phyloP scores from a whole-genome alignment of 176 grass and related monocot species.

The Oryza meridionalis region DNA sequence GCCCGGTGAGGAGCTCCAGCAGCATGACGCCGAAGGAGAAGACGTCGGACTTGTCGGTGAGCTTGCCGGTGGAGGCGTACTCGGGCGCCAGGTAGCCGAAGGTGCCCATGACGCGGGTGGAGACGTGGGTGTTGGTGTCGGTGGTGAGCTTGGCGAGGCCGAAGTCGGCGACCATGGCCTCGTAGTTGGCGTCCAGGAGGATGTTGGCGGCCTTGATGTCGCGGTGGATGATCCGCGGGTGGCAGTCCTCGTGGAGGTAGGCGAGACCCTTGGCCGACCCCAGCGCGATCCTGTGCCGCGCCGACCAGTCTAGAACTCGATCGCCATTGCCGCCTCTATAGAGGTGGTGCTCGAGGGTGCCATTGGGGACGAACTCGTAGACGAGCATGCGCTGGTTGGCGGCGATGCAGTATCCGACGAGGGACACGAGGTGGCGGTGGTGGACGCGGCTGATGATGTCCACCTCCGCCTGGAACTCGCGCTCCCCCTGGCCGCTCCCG shows the following conservation, averaged over 20 bases:
- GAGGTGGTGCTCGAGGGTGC: constrained; percentile 59
- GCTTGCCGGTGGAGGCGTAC: constrained; percentile 41
- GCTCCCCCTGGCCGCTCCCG: constrained; percentile 59
- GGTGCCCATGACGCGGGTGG: constrained; percentile 65
- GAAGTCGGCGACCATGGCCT: constrained; percentile 66
- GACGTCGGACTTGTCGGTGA: constrained; percentile 58
- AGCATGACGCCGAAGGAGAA: constrained; percentile 79
- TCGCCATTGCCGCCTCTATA: not conserved
- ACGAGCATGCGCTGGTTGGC: constrained; percentile 53
- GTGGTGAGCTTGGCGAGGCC: constrained; percentile 58
- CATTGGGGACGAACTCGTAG: constrained; percentile 59
- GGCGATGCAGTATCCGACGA: constrained; percentile 60
- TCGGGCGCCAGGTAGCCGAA: constrained; percentile 46
- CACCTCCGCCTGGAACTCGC: constrained; percentile 69
- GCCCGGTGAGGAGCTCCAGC: constrained; percentile 61
- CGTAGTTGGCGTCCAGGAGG: constrained; percentile 54
- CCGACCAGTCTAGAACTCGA: constrained; percentile 56
- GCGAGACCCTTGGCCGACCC: constrained; percentile 80
- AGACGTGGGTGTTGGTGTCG: constrained; percentile 63
- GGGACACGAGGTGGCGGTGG: constrained; percentile 57
- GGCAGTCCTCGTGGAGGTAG: constrained; percentile 89
- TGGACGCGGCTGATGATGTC: constrained; percentile 68
- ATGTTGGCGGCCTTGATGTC: constrained; percentile 70
- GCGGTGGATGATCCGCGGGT: constrained; percentile 64
- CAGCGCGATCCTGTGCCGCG: constrained; percentile 70